phyloP scores from a whole-genome alignment of 73 alveolate genomes.

The Uronychia setigera region DNA sequence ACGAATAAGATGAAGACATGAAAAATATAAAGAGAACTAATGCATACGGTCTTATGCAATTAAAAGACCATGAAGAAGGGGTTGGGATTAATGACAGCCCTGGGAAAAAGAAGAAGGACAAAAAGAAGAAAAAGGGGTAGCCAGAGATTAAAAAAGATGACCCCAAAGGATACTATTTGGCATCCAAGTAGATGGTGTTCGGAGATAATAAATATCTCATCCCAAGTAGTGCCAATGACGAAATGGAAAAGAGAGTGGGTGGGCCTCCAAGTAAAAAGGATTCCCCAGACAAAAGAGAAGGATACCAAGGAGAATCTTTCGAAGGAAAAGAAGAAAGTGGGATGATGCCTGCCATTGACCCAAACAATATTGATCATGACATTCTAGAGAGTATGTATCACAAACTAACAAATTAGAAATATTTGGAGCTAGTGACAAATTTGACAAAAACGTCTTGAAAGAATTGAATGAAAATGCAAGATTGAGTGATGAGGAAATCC shows the following conservation, averaged over 20 bases:
- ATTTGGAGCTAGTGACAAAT: constrained; percentile 18
- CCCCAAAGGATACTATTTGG: constrained; percentile 13
- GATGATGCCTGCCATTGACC: constrained; percentile 3
- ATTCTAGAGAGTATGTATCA: constrained; percentile 6
- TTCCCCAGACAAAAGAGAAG: not conserved
- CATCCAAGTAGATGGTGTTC: constrained; percentile 40
- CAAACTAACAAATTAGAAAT: constrained; percentile 11
- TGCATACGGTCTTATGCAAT: constrained; percentile 59
- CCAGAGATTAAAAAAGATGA: constrained; percentile 11
- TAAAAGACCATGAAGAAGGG: constrained; percentile 7
- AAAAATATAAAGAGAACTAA: constrained; percentile 32
- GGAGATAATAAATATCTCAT: not conserved
- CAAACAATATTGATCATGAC: constrained; percentile 7
- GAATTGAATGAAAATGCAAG: constrained; percentile 29
- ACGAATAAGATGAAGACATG: not conserved
- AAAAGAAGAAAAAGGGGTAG: not conserved
- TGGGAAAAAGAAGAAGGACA: not conserved
- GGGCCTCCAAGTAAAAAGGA: too few species aligned
- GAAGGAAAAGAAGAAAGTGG: not conserved
- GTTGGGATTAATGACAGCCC: not conserved
- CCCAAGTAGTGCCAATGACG: constrained; percentile 2
- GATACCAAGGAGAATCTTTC: not conserved
- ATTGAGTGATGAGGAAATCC: constrained; percentile 64
- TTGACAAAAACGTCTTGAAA: constrained; percentile 27
- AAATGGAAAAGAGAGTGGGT: not conserved